Base-by-base conservation (phyloP, 108 stramenopile species). In the Fragilaria crotonensis region DNA sequence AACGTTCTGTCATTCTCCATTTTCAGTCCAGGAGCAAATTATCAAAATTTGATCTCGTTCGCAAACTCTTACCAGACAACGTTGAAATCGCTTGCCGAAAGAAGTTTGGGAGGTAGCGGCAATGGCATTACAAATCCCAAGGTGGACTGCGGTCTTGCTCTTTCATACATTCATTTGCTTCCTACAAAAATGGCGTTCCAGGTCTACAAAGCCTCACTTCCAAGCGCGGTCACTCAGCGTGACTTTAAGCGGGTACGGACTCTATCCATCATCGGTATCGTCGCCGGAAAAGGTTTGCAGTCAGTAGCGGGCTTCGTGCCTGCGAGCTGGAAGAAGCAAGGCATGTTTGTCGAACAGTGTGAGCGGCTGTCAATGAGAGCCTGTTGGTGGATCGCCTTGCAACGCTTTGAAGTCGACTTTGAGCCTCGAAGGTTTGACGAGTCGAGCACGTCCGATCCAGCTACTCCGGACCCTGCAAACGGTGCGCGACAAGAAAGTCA, bases 111-210 rank as follows among this genome's bases (percentile, higher is more conserved):
- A 23, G 87, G 87, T 1, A 71, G 75, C 4, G 82, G 78, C 26
- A 79, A 63, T 25, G 91, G 91, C 11, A 80, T 87, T 21, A 87
- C 81, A 14, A 83, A 72, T 31, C 83, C 80, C 14, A 59, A 59
- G 0, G 75, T 93, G 14, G 91, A 93, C 70, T 75, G 76, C 45
- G 54, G 74, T 31, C 60, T 89, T 49, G 76, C 91, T 7, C 64
- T 77, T 9, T 68, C 91, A 9, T 79, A 71, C 48, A 66, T 93
- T 44, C 58, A 84, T 21, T 61, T 70, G 29, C 57, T 93, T 11
- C 81, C 77, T 14, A 78, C 79, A 49, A 86, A 85, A 57, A 54
- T 53, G 18, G 91, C 91, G 27, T 87, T 93, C 68, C 75, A 84
- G 49, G 68, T 78, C 17, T 20, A 33, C 25, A 56, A 54, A 23